These are phyloP conservation scores for Microbotryomycetes sp. DNA, from an alignment of 1,284 basidiomycete genomes.

Conservation along the genomic window DNA sequence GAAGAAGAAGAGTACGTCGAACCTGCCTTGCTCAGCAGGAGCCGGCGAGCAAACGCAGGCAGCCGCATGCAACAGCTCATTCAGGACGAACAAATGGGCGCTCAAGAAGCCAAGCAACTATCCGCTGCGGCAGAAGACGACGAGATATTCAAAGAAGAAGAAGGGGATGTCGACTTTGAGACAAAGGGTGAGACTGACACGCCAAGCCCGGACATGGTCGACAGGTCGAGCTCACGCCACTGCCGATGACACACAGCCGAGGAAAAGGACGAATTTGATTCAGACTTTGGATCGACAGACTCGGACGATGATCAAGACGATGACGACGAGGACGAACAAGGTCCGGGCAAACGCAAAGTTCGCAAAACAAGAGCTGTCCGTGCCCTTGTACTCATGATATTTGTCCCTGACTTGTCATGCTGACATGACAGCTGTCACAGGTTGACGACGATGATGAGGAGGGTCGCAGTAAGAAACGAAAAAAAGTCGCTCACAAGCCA, in stretches of 20 bases:
- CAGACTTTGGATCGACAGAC: conserved; percentile 63
- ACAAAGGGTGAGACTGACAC: conserved; percentile 50
- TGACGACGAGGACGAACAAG: conserved; percentile 46
- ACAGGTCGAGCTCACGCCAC: too few relatives aligned
- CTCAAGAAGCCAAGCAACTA: background rate
- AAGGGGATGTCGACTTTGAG: conserved; percentile 63
- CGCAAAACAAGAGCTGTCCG: background rate
- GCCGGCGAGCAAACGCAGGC: conserved; percentile 22
- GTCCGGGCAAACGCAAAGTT: background rate
- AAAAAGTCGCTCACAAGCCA: conserved; percentile 19
- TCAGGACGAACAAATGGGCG: conserved; percentile 24
- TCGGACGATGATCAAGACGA: conserved; percentile 58
- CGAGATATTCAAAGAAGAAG: conserved; percentile 48
- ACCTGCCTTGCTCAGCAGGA: conserved; percentile 5
- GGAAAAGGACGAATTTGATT: conserved; percentile 67
- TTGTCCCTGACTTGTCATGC: background rate
- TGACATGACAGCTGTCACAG: background rate
- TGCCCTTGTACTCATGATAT: background rate
- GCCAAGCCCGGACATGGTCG: rapidly evolving
- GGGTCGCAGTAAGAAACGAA: conserved; percentile 7
- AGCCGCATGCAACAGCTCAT: conserved; percentile 31
- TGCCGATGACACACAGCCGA: conserved; percentile 44
- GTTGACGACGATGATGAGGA: background rate
- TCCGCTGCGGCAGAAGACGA: conserved; percentile 45
- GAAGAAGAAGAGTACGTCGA: conserved; percentile 18